Percentiles rank a stretch among this genome's conserved stretches.
phyloP scores from a whole-genome alignment of 345 rosid species.

The Eucalyptus virginea region DNA sequence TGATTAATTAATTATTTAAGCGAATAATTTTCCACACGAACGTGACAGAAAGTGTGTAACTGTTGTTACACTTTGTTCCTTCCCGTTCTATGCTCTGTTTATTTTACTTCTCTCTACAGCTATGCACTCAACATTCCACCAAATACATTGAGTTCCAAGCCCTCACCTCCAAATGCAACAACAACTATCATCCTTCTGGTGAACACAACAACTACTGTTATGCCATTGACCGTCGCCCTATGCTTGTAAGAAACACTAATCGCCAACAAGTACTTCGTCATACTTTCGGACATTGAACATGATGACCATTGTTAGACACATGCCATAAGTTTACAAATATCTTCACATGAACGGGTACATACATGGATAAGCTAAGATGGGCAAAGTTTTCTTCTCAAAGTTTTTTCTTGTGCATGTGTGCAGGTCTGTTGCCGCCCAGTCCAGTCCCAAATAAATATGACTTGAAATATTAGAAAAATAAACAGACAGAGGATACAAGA shows the following conservation, averaged over 20 bases:
- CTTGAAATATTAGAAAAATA: neutral
- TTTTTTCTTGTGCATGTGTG: neutral
- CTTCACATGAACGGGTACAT: neutral
- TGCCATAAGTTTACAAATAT: neutral
- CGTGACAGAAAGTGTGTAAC: neutral
- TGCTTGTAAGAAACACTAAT: neutral
- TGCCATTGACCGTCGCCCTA: neutral
- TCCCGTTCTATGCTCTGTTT: neutral
- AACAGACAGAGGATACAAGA: neutral
- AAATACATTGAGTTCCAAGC: neutral
- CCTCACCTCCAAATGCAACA: neutral
- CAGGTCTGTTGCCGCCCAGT: neutral
- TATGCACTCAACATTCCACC: neutral
- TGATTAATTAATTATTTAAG: no score
- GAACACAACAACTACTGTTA: neutral
- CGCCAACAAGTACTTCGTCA: neutral
- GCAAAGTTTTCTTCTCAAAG: no score
- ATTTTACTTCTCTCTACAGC: neutral
- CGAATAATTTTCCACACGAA: no score
- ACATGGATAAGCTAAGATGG: neutral
- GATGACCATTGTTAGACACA: neutral
- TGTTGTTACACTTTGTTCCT: neutral
- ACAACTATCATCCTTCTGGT: neutral
- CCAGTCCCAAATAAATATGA: neutral
- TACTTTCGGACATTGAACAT: neutral